Base-by-base conservation (phyloP, 1,139 yeast genomes). In the Kluyveromyces sp. region DNA sequence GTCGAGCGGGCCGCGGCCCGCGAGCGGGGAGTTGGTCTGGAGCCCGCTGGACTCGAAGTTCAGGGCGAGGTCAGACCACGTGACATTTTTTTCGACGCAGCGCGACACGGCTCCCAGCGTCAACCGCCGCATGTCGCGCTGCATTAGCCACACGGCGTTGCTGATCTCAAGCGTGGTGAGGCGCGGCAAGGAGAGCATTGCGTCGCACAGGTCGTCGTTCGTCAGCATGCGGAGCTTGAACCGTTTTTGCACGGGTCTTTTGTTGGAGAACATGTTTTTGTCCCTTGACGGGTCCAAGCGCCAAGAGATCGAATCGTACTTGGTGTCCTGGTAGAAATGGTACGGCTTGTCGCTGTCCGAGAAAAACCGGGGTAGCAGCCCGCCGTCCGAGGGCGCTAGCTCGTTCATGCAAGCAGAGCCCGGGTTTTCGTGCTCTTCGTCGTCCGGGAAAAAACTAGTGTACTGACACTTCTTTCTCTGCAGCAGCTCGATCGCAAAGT, bases 401-500 rank as follows among this genome's bases (percentile, higher is more conserved):
- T n/a, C n/a, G n/a, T n/a, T n/a, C n/a, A n/a, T n/a, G n/a, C n/a
- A n/a, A n/a, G 8, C 25, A 15, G 17, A 34, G 4, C 18, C 17
- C 12, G n/a, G 25, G 13, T 20, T 3, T 29, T 16, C 34, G 7
- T 22, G 19, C 3, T 15, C 31, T 12, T 17, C 48, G 39, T 33
- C 46, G 43, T 11, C 37, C 35, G 32, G 46, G 45, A 39, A 49
- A 39, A 18, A 44, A 43, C 16, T 46, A 40, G 20, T 28, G 26
- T 41, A 39, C 13, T 19, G 29, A 22, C 28, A 15, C 17, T 32
- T 28, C 7, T 49, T 37, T 42, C 47, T 18, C 33, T 52, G 44
- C 13, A 38, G 35, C 13, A 45, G 39, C 19, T 35, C 35, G 17
- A 82, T 68, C 50, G 74, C 73, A 53, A 78, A 82, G 62, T 83